A percentile compares a stretch with the other conserved stretches of the same genome.
phyloP scores from a whole-genome alignment of 108 stramenopile genomes.

The Fragilariopsis cylindrus region DNA sequence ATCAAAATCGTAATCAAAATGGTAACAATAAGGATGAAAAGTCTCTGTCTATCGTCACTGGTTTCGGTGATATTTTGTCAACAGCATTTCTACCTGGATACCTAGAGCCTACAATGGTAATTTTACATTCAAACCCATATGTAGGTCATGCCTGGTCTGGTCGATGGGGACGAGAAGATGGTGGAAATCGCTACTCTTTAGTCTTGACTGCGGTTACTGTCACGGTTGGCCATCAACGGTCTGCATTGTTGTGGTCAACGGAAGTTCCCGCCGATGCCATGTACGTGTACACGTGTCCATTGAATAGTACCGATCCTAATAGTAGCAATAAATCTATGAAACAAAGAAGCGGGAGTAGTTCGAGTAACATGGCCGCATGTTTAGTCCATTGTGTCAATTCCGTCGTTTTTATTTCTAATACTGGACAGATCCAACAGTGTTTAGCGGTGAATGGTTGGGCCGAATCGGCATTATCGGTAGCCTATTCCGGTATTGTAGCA shows the following conservation, averaged over 20 bases:
- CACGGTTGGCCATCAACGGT: slow-evolving; percentile 66
- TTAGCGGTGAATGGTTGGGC: slow-evolving; percentile 86
- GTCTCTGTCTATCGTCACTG: slow-evolving; percentile 52
- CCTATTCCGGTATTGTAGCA: slow-evolving; percentile 29
- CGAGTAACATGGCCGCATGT: slow-evolving; percentile 20
- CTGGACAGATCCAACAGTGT: slow-evolving; percentile 63
- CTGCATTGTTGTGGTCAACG: slow-evolving; percentile 81
- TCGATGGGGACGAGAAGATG: slow-evolving; percentile 59
- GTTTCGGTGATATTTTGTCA: slow-evolving; percentile 79
- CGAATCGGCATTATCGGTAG: slow-evolving; percentile 50
- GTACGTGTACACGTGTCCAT: slow-evolving; percentile 27
- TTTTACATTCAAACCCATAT: slow-evolving; percentile 72
- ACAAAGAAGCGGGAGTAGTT: background rate
- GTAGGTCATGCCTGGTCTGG: slow-evolving; percentile 66
- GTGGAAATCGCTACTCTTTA: slow-evolving; percentile 57
- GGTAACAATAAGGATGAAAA: background rate
- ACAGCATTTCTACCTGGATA: slow-evolving; percentile 73
- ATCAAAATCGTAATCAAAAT: background rate
- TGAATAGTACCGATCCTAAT: background rate
- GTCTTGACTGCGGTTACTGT: slow-evolving; percentile 76
- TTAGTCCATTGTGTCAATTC: slow-evolving; percentile 74
- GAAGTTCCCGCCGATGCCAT: slow-evolving; percentile 77
- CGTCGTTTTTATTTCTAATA: slow-evolving; percentile 56
- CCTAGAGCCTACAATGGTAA: slow-evolving; percentile 69
- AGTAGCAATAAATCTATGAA: background rate